Conservation (phyloP, 2,329 filamentous ascomycete genomes). For the Pseudocercospora macadamiae region DNA sequence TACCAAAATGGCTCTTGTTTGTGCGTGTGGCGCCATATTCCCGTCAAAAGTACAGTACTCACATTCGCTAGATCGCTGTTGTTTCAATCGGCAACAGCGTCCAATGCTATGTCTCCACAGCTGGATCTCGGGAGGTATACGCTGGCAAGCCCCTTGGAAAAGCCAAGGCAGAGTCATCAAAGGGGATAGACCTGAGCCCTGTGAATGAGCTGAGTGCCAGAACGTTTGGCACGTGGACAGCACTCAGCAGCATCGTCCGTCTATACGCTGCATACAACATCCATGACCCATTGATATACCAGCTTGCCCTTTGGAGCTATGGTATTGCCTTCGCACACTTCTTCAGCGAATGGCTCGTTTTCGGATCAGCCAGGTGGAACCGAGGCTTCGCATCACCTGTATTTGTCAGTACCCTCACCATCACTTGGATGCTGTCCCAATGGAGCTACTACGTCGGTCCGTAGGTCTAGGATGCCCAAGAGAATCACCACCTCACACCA, state of each 20-base stretch:
- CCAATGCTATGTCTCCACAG: conserved; percentile 78
- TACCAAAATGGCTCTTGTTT: conserved; percentile 68
- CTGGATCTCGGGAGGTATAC: conserved; percentile 88
- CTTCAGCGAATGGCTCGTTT: conserved; percentile 77
- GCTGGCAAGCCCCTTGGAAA: conserved; percentile 60
- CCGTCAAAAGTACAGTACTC: conserved; percentile 12
- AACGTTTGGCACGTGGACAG: conserved; percentile 86
- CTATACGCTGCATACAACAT: conserved; percentile 85
- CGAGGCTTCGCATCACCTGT: conserved; percentile 63
- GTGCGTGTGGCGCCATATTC: conserved; percentile 46
- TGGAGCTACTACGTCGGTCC: conserved; percentile 47
- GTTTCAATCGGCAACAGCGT: conserved; percentile 82
- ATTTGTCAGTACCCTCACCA: conserved; percentile 57
- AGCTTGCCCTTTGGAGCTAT: conserved; percentile 82
- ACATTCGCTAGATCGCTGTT: conserved; percentile 67
- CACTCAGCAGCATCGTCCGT: conserved; percentile 74
- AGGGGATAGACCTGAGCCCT: conserved; percentile 42
- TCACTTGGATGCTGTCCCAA: conserved; percentile 68
- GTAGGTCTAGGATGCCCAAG: neutral
- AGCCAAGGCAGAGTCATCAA: conserved; percentile 10
- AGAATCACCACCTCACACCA: neutral
- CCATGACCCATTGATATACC: conserved; percentile 70
- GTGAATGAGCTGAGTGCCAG: conserved; percentile 76
- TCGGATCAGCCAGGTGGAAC: conserved; percentile 71
- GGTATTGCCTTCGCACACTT: conserved; percentile 78